Evolutionary conservation across 148 eudicot genomes (phyloP).

Genomic region (Rhododendron williamsianum): DNA sequence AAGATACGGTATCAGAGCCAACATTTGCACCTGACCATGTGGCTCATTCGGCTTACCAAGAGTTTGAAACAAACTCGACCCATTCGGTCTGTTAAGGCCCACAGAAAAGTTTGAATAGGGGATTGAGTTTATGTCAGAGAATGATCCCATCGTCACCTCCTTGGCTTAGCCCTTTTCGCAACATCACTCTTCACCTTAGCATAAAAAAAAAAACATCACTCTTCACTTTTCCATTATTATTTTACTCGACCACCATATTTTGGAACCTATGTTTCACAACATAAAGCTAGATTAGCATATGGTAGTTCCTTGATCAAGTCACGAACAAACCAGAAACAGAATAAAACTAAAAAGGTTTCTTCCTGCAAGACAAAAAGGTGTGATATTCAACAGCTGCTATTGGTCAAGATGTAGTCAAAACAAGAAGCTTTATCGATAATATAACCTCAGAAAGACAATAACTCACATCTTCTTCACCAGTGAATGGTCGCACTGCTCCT

Average conservation of each 20-base stretch:
- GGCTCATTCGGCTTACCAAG: neutral
- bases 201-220: too few species aligned
- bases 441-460: neutral
- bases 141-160: neutral
- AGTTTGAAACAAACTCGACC: neutral
- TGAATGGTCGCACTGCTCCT: conserved; percentile 77
- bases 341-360: neutral
- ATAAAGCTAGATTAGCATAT: neutral
- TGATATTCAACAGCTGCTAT: too few species aligned
- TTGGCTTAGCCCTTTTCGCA: neutral
- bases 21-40: neutral
- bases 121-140: too few species aligned
- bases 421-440: neutral
- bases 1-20: neutral
- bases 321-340: neutral
- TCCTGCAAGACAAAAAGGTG: neutral
- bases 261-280: neutral
- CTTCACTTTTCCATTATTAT: neutral
- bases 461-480: conserved; percentile 79
- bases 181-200: neutral
- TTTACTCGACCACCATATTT: neutral
- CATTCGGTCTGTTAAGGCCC: too few species aligned
- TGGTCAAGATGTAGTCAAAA: neutral
- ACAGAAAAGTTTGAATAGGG: too few species aligned
- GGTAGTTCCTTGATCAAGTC: neutral